Conservation (phyloP, 164 flowering plant genomes). For the Malania oleifera region DNA sequence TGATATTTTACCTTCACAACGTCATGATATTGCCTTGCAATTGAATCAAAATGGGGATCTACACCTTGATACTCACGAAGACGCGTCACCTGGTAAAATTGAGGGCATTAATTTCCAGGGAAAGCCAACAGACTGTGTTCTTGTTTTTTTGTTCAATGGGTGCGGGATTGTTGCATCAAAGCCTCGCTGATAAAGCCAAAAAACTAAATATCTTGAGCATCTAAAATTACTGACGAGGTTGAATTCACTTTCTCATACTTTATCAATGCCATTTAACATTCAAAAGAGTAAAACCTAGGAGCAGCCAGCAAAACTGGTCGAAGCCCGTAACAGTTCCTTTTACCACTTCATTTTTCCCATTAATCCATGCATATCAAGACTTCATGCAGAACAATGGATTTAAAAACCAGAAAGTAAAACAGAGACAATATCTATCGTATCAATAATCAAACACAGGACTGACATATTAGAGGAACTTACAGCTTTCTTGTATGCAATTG, state of each 20-base stretch:
- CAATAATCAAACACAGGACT: not conserved
- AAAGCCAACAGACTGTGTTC: too few species aligned
- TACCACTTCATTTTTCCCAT: not conserved
- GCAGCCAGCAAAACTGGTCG: not conserved
- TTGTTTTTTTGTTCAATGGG: too few species aligned
- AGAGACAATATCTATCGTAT: too few species aligned
- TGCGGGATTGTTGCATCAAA: too few species aligned
- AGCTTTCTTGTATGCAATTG: constrained; percentile 88
- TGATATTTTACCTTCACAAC: constrained; percentile 62
- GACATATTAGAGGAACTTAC: constrained; percentile 30
- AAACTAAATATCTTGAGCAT: too few species aligned
- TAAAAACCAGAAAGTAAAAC: not conserved
- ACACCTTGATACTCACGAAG: constrained; percentile 96
- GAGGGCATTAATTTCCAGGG: too few species aligned
- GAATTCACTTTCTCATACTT: too few species aligned
- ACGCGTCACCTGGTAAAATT: constrained; percentile 68
- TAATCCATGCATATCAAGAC: not conserved
- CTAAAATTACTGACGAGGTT: too few species aligned
- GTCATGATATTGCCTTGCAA: constrained; percentile 94
- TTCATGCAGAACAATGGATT: not conserved
- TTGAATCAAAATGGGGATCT: constrained; percentile 88
- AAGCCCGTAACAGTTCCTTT: not conserved
- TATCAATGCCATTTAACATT: too few species aligned
- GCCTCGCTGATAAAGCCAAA: too few species aligned
- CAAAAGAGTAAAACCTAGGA: constrained; percentile 2